These are phyloP conservation scores for Apiotrichum gamsii DNA, from an alignment of 1,284 basidiomycete genomes.

Conservation along the genomic window DNA sequence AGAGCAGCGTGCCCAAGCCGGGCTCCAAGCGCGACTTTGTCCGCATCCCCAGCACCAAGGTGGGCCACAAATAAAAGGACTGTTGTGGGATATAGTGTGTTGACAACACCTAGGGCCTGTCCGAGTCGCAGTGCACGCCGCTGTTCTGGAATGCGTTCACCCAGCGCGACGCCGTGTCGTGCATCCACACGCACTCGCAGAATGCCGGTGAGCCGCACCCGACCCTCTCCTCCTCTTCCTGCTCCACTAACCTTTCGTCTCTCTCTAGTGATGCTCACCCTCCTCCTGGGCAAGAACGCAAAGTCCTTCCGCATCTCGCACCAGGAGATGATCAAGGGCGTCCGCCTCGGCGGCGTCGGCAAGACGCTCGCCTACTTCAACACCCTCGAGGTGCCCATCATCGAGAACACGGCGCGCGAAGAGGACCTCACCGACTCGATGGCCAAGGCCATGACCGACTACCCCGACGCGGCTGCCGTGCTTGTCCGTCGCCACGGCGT, in stretches of 20 bases:
- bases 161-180: conserved; percentile 64
- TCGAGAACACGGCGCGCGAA: conserved; percentile 79
- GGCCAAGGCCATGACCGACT: conserved; percentile 65
- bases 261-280: conserved; percentile 63
- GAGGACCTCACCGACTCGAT: conserved; percentile 79
- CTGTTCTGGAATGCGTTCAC: conserved; percentile 89
- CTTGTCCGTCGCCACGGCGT: conserved; percentile 75
- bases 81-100: too few species aligned
- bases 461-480: conserved; percentile 70
- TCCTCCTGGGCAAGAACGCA: conserved; percentile 59
- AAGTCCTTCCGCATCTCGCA: conserved; percentile 65
- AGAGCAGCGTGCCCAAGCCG: conserved; percentile 55
- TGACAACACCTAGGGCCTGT: conserved; percentile 50
- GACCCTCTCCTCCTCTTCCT: not conserved
- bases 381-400: conserved; percentile 77
- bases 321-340: conserved; percentile 83
- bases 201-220: conserved; percentile 52
- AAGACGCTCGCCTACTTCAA: conserved; percentile 69
- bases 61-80: too few species aligned
- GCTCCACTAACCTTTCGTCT: not conserved
- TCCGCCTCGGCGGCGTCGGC: conserved; percentile 67
- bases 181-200: conserved; percentile 82
- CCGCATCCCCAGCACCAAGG: conserved; percentile 58
- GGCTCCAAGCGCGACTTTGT: conserved; percentile 65
- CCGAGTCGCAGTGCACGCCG: conserved; percentile 76